Evolutionary conservation across 768 basidiomycete genomes (phyloP), one percentile per base, ranked within the genome.

Genomic region (Tulasnella sp.): DNA sequence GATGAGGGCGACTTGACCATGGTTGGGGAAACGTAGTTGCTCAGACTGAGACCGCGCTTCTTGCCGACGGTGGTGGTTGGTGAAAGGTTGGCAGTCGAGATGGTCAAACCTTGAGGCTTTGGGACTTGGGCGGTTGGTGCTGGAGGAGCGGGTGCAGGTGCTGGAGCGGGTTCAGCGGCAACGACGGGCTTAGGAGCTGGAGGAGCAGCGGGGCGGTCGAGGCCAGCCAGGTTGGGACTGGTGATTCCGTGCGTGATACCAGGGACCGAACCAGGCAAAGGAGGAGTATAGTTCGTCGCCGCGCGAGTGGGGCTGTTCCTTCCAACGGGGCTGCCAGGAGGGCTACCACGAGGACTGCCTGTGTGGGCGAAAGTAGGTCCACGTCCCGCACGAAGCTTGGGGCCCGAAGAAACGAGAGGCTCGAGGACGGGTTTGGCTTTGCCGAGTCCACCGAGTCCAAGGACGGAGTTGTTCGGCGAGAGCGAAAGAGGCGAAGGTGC

Each of bases 241-340:
- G 72, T 74, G 25, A 37, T 34, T 2, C 49, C 40, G 6, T 49
- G 40, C 1, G 45, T 54, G 40, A 37, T 37, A 19, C 72, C 49
- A 15, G 72, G 72, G 14, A 76, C 58, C 1, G 37, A 31, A 17
- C 74, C 74, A 40, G 74, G 74, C 12, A 76, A 31, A 15, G 74
- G 74, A 42, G 74, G 64, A 25, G 67, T 76, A 40, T 76, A 76
- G 11, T 2, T 76, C 14, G 74, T 76, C 34, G n/a, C n/a, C n/a
- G 71, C 45, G 15, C 40, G 49, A 22, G 40, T 49, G 22, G 40
- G 71, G 54, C 54, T 58, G 54, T 22, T 58, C 54, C 54, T 58
- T 58, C n/a, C 29, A n/a, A 58, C 54, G 22, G 73, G 73, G 39
- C 74, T 76, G 34, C 58, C 74, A n/a, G 74, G 74, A 68, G 74